Evolutionary conservation across 2,329 filamentous ascomycete species (phyloP).

Genomic region (Cladosporium sphaerospermum): DNA sequence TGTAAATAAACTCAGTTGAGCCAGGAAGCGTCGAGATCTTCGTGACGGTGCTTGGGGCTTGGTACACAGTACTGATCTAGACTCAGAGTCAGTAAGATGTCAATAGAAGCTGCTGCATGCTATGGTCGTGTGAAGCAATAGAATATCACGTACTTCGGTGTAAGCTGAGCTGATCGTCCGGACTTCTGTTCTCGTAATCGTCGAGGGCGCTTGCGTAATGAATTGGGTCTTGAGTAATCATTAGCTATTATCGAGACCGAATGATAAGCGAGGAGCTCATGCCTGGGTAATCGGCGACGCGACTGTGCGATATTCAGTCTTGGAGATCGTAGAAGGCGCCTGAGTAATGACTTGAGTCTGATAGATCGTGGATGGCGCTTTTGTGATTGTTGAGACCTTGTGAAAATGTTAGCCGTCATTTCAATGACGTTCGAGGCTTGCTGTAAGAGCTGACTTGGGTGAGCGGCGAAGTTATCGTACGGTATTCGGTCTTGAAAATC

Average conservation of each 20-base stretch:
- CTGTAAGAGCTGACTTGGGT: neutral
- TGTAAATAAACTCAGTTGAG: neutral
- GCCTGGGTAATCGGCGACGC: neutral
- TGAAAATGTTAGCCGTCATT: neutral
- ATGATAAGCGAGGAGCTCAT: neutral
- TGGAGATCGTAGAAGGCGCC: neutral
- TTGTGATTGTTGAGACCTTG: neutral
- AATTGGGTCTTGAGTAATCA: neutral
- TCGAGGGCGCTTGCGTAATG: neutral
- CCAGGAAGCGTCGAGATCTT: neutral
- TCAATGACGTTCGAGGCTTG: neutral
- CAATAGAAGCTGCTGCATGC: too few species aligned
- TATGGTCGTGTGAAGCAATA: too few species aligned
- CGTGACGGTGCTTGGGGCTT: slow-evolving; percentile 3
- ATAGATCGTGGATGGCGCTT: neutral
- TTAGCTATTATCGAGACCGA: too few species aligned
- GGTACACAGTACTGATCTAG: neutral
- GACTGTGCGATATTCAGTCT: neutral
- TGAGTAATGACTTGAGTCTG: neutral
- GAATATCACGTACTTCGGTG: neutral
- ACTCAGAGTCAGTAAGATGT: too few species aligned
- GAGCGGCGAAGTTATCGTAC: neutral
- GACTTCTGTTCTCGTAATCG: neutral
- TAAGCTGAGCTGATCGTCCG: neutral
- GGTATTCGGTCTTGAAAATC: neutral